These are phyloP conservation scores for Hibiscus trionum DNA, from an alignment of 345 rosid genomes.

Conservation along the genomic window DNA sequence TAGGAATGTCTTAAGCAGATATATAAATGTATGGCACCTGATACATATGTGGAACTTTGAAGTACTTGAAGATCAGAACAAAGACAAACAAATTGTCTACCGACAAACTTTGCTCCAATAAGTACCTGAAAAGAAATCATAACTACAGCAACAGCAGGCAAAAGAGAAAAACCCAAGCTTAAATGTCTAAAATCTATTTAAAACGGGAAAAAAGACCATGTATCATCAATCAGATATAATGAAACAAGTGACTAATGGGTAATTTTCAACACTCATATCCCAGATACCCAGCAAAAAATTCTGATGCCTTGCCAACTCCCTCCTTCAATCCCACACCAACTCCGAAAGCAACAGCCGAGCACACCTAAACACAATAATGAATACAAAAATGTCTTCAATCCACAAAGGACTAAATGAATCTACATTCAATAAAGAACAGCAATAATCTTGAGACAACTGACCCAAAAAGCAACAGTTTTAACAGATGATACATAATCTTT, in stretches of 20 bases:
- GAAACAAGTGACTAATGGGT: not conserved
- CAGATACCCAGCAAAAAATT: slow-evolving; percentile 84
- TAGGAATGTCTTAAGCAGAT: not conserved
- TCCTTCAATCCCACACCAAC: slow-evolving; percentile 68
- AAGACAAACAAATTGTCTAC: slow-evolving; percentile 95
- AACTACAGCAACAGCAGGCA: not conserved
- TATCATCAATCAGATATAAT: not conserved
- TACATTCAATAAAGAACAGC: slow-evolving; percentile 2
- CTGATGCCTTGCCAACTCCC: slow-evolving; percentile 77
- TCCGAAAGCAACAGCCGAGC: slow-evolving; percentile 77
- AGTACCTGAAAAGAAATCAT: slow-evolving; percentile 50
- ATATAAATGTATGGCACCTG: slow-evolving; percentile 51
- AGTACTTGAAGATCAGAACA: slow-evolving; percentile 85
- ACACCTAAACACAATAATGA: slow-evolving; percentile 34
- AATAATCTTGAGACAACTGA: slow-evolving; percentile 28
- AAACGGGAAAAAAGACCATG: not conserved
- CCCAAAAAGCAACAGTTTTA: slow-evolving; percentile 76
- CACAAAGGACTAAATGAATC: not conserved
- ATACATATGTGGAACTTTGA: slow-evolving; percentile 78
- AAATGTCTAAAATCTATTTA: not conserved
- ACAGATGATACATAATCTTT: slow-evolving; percentile 42
- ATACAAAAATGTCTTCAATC: slow-evolving; percentile 13
- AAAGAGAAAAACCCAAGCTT: not conserved
- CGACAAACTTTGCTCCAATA: slow-evolving; percentile 95
- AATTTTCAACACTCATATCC: not conserved